phyloP scores from a whole-genome alignment of 148 eudicot genomes.

The Camellia sinensis region DNA sequence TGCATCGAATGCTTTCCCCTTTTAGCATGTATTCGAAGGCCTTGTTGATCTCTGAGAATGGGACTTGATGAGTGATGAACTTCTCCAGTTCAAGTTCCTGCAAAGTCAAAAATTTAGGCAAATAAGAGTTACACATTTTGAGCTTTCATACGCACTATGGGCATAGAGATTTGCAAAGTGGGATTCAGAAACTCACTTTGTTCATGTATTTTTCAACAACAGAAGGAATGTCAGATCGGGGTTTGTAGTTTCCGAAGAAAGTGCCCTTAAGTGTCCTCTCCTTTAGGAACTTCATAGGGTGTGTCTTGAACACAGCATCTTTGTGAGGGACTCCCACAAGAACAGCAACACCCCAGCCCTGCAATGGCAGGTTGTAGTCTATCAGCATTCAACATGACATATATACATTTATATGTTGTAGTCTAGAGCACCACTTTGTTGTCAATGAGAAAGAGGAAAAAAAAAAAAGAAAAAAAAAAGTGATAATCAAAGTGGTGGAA shows the following conservation, averaged over 20 bases:
- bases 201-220: constrained; percentile 76
- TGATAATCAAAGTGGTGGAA: neutral
- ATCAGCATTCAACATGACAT: neutral
- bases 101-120: neutral
- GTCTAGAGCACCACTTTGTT: too few species aligned
- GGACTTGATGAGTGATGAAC: constrained; percentile 50
- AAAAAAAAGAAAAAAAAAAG: too few species aligned
- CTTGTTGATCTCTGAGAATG: constrained; percentile 58
- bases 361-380: neutral
- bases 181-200: constrained; percentile 31
- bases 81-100: constrained; percentile 58
- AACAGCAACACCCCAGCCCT: constrained; percentile 98
- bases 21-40: constrained; percentile 55
- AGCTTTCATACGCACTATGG: too few species aligned
- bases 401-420: too few species aligned
- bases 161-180: too few species aligned
- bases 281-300: constrained; percentile 64
- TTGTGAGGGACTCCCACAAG: constrained; percentile 79
- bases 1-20: constrained; percentile 31
- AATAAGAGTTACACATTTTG: neutral
- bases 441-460: too few species aligned
- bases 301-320: constrained; percentile 70
- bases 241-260: constrained; percentile 84
- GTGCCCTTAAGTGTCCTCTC: constrained; percentile 88
- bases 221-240: constrained; percentile 57